Evolutionary conservation across 2,329 filamentous ascomycete species (phyloP).

Genomic region (Xylariaceae sp.): DNA sequence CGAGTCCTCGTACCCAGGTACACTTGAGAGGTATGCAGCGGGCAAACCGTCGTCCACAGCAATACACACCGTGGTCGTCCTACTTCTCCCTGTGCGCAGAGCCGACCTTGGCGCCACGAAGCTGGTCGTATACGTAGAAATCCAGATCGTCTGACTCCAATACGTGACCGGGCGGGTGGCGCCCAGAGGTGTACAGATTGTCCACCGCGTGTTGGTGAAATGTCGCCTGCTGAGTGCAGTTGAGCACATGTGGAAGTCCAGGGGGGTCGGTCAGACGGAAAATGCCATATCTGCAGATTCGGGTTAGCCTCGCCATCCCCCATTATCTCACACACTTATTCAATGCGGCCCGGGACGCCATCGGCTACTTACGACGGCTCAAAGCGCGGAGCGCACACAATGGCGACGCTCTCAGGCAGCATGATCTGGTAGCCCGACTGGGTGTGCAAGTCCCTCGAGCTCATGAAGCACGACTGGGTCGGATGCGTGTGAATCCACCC

Average conservation of each 20-base stretch:
- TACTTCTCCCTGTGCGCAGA: slow-evolving; percentile 16
- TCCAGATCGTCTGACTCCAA: slow-evolving; percentile 59
- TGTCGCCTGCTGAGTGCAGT: slow-evolving; percentile 67
- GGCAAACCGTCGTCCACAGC: too few relatives aligned
- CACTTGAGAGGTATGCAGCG: too few relatives aligned
- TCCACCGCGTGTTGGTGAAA: slow-evolving; percentile 69
- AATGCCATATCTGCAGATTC: slow-evolving; percentile 63
- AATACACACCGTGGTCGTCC: too few relatives aligned
- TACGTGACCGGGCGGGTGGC: slow-evolving; percentile 59
- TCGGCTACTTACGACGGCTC: slow-evolving; percentile 57
- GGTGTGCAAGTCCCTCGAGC: slow-evolving; percentile 85
- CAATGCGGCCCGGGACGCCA: too few relatives aligned
- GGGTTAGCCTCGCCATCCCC: slow-evolving; percentile 8
- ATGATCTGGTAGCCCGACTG: slow-evolving; percentile 93
- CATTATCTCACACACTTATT: too few relatives aligned
- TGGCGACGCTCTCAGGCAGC: slow-evolving; percentile 92
- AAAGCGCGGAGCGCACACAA: slow-evolving; percentile 86
- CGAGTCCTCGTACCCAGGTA: too few relatives aligned
- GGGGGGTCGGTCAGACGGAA: slow-evolving; percentile 93
- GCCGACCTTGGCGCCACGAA: slow-evolving; percentile 26
- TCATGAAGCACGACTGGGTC: slow-evolving; percentile 96
- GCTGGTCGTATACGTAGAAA: slow-evolving; percentile 49
- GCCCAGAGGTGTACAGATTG: slow-evolving; percentile 71
- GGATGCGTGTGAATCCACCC: slow-evolving; percentile 99
- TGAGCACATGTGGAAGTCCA: slow-evolving; percentile 74